Percentiles rank a stretch among this genome's conserved stretches.
Evolutionary conservation across 2,329 filamentous ascomycete species (phyloP).

Genomic region (Teratosphaeria gauchensis): DNA sequence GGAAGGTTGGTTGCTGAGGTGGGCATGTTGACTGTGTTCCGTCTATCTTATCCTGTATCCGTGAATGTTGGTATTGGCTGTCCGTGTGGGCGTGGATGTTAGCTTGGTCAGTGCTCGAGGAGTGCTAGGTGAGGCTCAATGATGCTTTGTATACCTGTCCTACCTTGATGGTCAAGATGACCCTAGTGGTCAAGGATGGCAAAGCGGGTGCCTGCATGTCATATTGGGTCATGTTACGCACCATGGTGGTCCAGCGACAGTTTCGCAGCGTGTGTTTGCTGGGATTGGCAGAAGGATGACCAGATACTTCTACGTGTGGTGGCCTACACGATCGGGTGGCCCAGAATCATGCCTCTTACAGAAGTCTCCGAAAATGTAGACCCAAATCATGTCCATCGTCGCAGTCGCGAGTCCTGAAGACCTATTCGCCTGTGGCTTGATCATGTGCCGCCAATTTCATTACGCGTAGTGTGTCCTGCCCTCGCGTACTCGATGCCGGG

Average conservation of each 20-base stretch:
- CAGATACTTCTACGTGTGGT: neutral
- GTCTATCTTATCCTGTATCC: too few relatives aligned
- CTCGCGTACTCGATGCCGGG: neutral
- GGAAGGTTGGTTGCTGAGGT: constrained; percentile 8
- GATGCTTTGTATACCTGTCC: neutral
- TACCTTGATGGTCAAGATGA: neutral
- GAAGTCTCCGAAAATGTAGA: neutral
- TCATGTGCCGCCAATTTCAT: neutral
- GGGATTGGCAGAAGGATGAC: neutral
- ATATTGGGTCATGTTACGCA: neutral
- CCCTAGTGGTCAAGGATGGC: neutral
- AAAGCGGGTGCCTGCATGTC: neutral
- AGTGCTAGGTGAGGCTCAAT: neutral
- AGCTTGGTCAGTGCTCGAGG: neutral
- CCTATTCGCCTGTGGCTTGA: neutral
- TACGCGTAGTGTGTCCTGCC: neutral
- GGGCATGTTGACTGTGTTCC: neutral
- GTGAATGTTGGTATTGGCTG: too few relatives aligned
- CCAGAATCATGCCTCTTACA: neutral
- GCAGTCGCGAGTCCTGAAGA: neutral
- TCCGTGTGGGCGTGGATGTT: too few relatives aligned
- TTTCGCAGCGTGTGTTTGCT: neutral
- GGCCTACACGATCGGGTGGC: neutral
- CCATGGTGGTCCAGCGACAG: neutral
- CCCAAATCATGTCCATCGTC: neutral